A percentile compares a stretch with the other conserved stretches of the same genome.
These are phyloP conservation scores for Pyrenula massariospora DNA, from an alignment of 495 filamentous ascomycete genomes.

Conservation along the genomic window DNA sequence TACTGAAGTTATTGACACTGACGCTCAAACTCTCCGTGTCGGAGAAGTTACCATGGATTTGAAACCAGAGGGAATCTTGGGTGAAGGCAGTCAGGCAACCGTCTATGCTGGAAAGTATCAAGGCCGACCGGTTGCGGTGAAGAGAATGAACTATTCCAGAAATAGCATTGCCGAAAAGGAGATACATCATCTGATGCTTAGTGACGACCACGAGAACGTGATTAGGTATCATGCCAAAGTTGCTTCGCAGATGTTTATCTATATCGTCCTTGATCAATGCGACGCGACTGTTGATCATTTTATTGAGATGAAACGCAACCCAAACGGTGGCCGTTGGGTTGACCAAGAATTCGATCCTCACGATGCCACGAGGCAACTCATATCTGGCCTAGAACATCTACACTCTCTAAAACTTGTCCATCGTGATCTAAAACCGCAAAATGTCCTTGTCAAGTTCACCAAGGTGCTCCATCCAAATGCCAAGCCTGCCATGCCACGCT, in stretches of 20 bases:
- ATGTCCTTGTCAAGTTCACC: constrained; percentile 66
- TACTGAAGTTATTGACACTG: not conserved
- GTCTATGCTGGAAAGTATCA: constrained; percentile 81
- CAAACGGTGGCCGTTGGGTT: not conserved
- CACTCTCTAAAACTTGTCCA: constrained; percentile 92
- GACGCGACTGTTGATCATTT: constrained; percentile 87
- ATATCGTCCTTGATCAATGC: constrained; percentile 94
- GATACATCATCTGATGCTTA: constrained; percentile 77
- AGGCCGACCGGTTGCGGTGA: constrained; percentile 86
- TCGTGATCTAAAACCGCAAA: constrained; percentile 93
- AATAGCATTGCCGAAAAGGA: constrained; percentile 94
- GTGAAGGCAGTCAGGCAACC: constrained; percentile 18
- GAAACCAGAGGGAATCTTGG: not conserved
- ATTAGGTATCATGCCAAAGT: constrained; percentile 93
- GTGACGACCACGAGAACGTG: constrained; percentile 91
- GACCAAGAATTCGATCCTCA: constrained; percentile 46
- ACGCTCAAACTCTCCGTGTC: not conserved
- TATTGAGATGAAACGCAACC: constrained; percentile 52
- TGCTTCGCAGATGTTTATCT: constrained; percentile 78
- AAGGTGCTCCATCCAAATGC: constrained; percentile 24
- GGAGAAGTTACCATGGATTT: not conserved
- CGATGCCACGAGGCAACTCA: constrained; percentile 71
- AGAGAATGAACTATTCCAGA: constrained; percentile 90
- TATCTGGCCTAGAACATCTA: constrained; percentile 73
- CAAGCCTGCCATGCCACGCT: constrained; percentile 46